Base-by-base conservation (phyloP, 2,329 filamentous ascomycete genomes). In the Xylaria sp. region DNA sequence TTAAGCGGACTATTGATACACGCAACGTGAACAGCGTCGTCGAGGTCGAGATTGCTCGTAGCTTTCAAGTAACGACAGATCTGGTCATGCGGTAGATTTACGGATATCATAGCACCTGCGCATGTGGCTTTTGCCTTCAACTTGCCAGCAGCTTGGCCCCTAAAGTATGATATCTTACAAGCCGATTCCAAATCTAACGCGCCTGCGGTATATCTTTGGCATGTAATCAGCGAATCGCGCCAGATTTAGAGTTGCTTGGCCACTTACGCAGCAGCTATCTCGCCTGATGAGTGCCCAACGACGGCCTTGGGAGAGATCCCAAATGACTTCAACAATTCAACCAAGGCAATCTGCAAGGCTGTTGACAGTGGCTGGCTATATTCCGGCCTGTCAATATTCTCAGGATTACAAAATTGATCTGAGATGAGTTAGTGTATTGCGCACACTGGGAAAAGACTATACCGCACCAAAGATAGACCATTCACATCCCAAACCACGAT, bases 361-460 rank as follows among this genome's bases (percentile, higher is more conserved):
- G 66, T 69, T 7, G 39, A 52, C 2, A 65, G 31, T 12, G 62
- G 18, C 28, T 66, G 64, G n/a, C 65, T 67, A 15, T 52, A 39
- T 44, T 58, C 46, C 0, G 67, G 56, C 2, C 23, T 9, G 20
- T 50, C n/a, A 9, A 65, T 37, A 1, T 31, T 31, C 6, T 54
- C 28, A 7, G 56, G 56, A 23, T 72, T 72, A 7, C 58, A 41
- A 10, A 78, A 65, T 39, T 74, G 69, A 58, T 76, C 74, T 76
- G 58, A 18, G 1, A n/a, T 28, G 1, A 8, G 54, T 74, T 64
- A 74, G 66, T 37, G 31, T n/a, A 34, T 13, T 3, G 1, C 55
- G 31, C 3, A 10, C 2, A 1, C 18, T 20, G 28, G 8, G 8
- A 15, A 31, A 2, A 13, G 8, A 20, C 18, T n/a, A 50, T 12